Base-by-base conservation (phyloP, 495 filamentous ascomycete species). In the Penicillium bovifimosum region DNA sequence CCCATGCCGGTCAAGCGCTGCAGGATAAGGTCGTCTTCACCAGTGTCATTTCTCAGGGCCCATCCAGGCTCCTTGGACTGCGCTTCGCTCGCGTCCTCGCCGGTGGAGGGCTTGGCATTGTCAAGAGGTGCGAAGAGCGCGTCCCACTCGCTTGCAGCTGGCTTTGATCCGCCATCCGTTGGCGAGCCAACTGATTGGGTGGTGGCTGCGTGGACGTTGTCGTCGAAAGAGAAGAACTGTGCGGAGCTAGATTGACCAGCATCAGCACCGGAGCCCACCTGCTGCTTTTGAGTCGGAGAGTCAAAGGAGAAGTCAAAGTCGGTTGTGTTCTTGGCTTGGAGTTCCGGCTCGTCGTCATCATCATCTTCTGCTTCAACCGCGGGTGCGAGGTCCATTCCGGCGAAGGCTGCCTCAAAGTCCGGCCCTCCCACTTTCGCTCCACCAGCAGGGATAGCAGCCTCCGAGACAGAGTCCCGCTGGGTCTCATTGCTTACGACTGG, bases 351-450 rank as follows among this genome's bases (percentile, higher is more conserved):
- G 34, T 81, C 77, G 6, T 87, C 87, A n/a, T 90, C 89, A 9
- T 83, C 88, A 63, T 97, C 93, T 55, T 92, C 91, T 16, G 88
- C 88, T 56, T 96, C 90, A 49, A 86, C 63, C 3, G 73, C 72
- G 3, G 73, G 73, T 1, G 73, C 74, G 31, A 76, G 62, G 38
- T 75, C 81, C 10, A 97, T 79, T 50, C 88, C 91, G 51, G 85
- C 89, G 62, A 98, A 98, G 33, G 89, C 90, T 36, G 90, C 86
- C 41, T 96, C 95, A 58, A 96, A 91, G 48, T 91, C 87, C 77
- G 55, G 80, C 16, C 63, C 67, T 38, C 64, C 63, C 1, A 68
- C 49, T 56, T 71, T 73, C n/a, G 58, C 65, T 20, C 59, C 61
- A 44, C 53, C 53, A 13, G 62, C 27, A 0, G 65, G 39, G 16